Percentiles rank a stretch among this genome's conserved stretches.
Evolutionary conservation across 1,284 basidiomycete genomes (phyloP).

Genomic region (Irpex sp.): DNA sequence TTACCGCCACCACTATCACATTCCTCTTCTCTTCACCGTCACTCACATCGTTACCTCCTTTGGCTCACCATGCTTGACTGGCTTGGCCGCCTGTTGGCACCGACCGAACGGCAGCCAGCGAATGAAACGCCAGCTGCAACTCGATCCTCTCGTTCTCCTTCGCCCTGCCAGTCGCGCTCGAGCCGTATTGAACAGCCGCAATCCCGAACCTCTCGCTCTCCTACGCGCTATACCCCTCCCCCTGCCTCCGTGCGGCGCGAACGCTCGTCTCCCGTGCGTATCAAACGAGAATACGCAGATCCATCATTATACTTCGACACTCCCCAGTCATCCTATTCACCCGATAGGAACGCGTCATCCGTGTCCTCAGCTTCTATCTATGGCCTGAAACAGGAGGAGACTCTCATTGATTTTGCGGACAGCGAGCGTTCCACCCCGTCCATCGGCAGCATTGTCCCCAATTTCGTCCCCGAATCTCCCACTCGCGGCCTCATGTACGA

Average conservation of each 20-base stretch:
- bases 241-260: background rate
- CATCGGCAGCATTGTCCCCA: background rate
- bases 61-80: background rate
- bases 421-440: background rate
- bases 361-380: background rate
- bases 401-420: background rate
- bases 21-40: background rate
- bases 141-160: background rate
- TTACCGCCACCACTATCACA: background rate
- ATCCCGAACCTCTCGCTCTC: background rate
- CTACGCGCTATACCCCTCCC: background rate
- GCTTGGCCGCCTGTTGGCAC: background rate
- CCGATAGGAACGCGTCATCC: background rate
- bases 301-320: background rate
- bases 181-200: background rate
- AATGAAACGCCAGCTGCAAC: background rate
- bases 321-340: background rate
- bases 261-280: background rate
- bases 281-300: background rate
- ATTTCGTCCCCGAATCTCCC: background rate
- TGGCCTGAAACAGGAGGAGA: background rate
- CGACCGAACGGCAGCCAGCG: background rate
- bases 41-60: background rate
- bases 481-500: background rate
- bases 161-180: background rate